Evolutionary conservation across 805 yeast species (phyloP), one percentile per base, ranked within the genome.

Genomic region (Kodamaea laetipori): DNA sequence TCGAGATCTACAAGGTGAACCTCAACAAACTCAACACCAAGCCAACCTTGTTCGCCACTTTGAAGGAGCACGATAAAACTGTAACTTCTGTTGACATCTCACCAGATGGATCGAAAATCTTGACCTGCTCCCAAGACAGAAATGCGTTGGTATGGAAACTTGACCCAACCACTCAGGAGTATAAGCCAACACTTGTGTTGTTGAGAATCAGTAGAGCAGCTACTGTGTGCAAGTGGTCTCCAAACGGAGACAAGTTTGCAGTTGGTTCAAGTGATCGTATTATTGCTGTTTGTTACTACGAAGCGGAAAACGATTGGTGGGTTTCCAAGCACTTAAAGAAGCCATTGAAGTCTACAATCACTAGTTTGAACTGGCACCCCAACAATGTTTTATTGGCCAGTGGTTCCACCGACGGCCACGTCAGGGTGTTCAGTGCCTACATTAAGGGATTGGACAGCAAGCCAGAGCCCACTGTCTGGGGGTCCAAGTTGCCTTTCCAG

Each of bases 291-390:
- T 94, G 99, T 71, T 94, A 90, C 69, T 94, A 86, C 63, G 99
- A 94, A 68, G 86, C 76, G 49, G 97, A 90, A 57, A 94, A 92
- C 64, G 96, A 94, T 63, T 94, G 99, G 99, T 94, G 99, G 99
- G 90, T 94, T 40, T 88, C 98, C 10, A 92, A 92, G 67, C 99
- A 92, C 69, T 85, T 94, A 67, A 90, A 90, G 73, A 89, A 87
- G 66, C 96, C 97, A n/a, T 74, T 94, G 56, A 83, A 84, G 63
- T 85, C 96, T 8, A 89, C 97, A 24, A 77, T 90, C 53, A 75
- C 90, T 52, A 74, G 86, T 36, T 74, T 92, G 44, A 83, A 83
- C 51, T 90, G 99, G 99, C 97, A 94, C 63, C 90, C 89, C 45
- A 94, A 94, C 67, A 84, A 82, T 55, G 95, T 94, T 17, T 72